A percentile compares a stretch with the other conserved stretches of the same genome.
Evolutionary conservation across 768 basidiomycete species (phyloP).

Genomic region (Favolaschia claudopus): DNA sequence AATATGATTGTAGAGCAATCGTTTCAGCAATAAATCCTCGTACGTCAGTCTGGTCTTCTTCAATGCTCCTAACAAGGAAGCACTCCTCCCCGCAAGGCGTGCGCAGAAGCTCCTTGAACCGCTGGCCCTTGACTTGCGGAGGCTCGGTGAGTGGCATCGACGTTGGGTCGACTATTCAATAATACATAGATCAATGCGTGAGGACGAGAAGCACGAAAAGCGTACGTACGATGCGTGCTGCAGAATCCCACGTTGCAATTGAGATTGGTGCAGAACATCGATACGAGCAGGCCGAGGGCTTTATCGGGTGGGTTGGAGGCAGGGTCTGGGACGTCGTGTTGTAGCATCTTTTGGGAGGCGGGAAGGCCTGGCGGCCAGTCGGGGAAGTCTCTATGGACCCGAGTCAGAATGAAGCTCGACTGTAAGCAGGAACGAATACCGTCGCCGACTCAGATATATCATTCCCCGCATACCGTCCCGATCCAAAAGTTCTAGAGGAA

Average conservation of each 20-base stretch:
- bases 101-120: constrained; percentile 22
- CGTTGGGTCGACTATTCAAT: constrained; percentile 39
- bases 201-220: neutral
- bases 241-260: constrained; percentile 62
- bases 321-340: neutral
- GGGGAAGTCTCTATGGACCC: constrained; percentile 35
- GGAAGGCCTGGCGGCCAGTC: constrained; percentile 34
- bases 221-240: constrained; percentile 51
- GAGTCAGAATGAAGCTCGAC: neutral
- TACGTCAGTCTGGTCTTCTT: too few species aligned
- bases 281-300: constrained; percentile 42
- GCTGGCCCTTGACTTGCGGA: constrained; percentile 26
- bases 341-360: constrained; percentile 14
- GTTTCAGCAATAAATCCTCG: too few species aligned
- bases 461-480: constrained; percentile 34
- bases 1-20: neutral
- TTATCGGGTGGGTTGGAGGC: constrained; percentile 21
- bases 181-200: neutral
- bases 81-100: constrained; percentile 43
- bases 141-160: constrained; percentile 35
- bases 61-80: constrained; percentile 32
- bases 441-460: constrained; percentile 28
- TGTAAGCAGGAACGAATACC: constrained; percentile 17
- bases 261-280: constrained; percentile 59
- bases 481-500: constrained; percentile 49